Conservation (phyloP, 176 grass and related monocot species). For the Tuctoria greenei region DNA sequence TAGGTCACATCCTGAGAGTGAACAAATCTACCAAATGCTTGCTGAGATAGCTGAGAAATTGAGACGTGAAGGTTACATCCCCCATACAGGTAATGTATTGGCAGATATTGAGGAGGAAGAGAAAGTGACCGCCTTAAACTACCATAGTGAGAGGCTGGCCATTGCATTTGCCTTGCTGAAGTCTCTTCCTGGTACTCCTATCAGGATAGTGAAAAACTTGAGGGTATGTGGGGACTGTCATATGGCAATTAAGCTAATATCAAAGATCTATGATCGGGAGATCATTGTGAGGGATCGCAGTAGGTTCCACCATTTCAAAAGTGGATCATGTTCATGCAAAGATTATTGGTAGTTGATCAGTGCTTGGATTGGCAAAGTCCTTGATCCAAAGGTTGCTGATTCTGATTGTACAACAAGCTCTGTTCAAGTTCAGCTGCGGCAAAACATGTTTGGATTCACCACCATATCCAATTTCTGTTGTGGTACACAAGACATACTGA, state of each 20-base stretch:
- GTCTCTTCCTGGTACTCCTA: conserved; percentile 51
- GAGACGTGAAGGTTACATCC: conserved; percentile 59
- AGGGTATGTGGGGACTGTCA: conserved; percentile 84
- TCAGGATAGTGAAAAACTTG: conserved; percentile 88
- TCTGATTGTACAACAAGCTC: not conserved
- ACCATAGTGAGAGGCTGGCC: conserved; percentile 82
- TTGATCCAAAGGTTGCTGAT: conserved; percentile 10
- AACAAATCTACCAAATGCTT: conserved; percentile 67
- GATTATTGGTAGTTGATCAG: conserved; percentile 70
- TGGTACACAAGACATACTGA: not conserved
- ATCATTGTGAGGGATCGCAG: conserved; percentile 73
- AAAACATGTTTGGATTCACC: not conserved
- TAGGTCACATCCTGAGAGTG: conserved; percentile 62
- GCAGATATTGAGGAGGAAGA: conserved; percentile 92
- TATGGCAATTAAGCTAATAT: conserved; percentile 66
- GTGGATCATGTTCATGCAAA: conserved; percentile 73
- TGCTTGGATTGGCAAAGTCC: not conserved
- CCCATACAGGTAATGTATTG: conserved; percentile 59
- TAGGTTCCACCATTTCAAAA: conserved; percentile 78
- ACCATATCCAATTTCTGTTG: not conserved
- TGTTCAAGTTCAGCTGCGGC: conserved; percentile 1
- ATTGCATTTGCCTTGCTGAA: conserved; percentile 88
- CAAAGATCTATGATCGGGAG: conserved; percentile 61
- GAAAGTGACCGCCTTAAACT: conserved; percentile 71
- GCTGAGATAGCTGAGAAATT: conserved; percentile 63